phyloP scores from a whole-genome alignment of 495 filamentous ascomycete genomes.

The Tuber microsphaerosporum region DNA sequence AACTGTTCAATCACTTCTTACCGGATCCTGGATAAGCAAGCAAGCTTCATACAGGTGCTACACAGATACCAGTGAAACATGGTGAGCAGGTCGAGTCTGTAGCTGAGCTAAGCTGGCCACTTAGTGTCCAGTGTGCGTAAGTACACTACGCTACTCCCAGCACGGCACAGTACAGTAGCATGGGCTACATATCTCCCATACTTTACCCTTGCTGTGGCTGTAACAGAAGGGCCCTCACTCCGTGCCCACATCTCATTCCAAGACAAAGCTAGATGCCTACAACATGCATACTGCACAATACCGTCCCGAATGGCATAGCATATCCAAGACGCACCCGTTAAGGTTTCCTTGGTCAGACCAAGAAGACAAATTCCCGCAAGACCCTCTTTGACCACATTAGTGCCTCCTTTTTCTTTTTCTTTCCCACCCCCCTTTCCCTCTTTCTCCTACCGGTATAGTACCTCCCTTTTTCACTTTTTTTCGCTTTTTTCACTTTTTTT shows the following conservation, averaged over 20 bases:
- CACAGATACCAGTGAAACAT: not conserved
- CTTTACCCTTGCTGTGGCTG: not conserved
- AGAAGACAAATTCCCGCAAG: not conserved
- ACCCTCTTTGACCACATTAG: not conserved
- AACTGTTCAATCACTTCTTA: too few relatives aligned
- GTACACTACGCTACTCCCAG: too few relatives aligned
- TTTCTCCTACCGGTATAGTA: not conserved
- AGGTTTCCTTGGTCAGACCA: not conserved
- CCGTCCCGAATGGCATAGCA: not conserved
- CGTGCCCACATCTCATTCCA: not conserved
- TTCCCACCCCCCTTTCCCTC: too few relatives aligned
- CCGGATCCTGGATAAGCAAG: not conserved
- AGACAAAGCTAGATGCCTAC: not conserved
- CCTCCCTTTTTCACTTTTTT: not conserved
- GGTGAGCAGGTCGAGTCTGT: not conserved
- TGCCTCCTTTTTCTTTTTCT: not conserved
- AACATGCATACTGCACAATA: not conserved
- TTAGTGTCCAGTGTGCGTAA: not conserved
- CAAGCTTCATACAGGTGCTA: not conserved
- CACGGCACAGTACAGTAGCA: not conserved
- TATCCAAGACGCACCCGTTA: not conserved
- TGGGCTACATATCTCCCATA: not conserved
- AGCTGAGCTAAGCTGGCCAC: not conserved
- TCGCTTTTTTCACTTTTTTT: not conserved
- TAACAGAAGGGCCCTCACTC: not conserved